Evolutionary conservation across 768 basidiomycete genomes (phyloP).

Genomic region (Hemileccinum rubropunctum): DNA sequence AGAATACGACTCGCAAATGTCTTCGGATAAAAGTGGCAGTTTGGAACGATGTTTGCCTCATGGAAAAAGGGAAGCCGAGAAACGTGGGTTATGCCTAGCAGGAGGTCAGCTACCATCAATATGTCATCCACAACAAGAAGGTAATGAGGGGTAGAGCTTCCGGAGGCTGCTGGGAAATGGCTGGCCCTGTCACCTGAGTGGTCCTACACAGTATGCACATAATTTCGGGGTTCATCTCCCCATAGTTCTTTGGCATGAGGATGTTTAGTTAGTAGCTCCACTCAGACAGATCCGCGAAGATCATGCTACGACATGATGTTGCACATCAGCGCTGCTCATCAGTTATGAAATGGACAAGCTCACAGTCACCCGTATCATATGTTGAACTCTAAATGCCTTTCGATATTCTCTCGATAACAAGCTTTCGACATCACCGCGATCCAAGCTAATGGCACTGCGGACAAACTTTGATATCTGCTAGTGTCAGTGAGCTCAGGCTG

Average conservation of each 20-base stretch:
- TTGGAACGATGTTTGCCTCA: not conserved
- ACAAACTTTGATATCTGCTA: too few relatives aligned
- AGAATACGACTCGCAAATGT: too few relatives aligned
- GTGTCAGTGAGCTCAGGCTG: too few relatives aligned
- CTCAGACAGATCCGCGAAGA: not conserved
- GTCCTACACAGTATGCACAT: not conserved
- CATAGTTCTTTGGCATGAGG: not conserved
- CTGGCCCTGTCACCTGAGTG: not conserved
- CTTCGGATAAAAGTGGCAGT: too few relatives aligned
- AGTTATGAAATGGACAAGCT: not conserved
- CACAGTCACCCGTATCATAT: not conserved
- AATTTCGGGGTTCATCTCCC: not conserved
- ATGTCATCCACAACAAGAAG: not conserved
- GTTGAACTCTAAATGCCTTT: not conserved
- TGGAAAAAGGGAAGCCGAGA: not conserved
- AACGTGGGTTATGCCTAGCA: too few relatives aligned
- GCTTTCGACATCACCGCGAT: too few relatives aligned
- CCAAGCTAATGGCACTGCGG: too few relatives aligned
- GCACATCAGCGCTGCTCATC: not conserved
- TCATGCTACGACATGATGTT: not conserved
- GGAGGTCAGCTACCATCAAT: not conserved
- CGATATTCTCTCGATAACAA: too few relatives aligned
- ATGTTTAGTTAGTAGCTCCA: not conserved
- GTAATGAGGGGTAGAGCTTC: not conserved
- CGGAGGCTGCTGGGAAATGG: not conserved